Evolutionary conservation across 768 basidiomycete genomes (phyloP), one percentile per base, ranked within the genome.

Genomic region (Tulasnella sp.): DNA sequence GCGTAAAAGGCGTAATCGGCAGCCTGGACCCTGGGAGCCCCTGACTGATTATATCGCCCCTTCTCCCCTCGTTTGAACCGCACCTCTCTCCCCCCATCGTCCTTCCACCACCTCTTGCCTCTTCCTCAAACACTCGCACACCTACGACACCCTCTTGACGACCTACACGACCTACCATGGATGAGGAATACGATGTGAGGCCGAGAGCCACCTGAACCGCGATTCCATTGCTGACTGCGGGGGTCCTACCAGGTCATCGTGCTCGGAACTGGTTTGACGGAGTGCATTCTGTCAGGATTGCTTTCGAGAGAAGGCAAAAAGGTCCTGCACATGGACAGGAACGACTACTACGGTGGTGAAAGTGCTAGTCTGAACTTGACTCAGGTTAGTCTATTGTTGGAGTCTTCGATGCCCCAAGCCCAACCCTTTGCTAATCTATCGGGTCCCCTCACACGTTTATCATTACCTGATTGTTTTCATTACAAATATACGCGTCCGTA

Each of bases 261-360:
- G 82, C 91, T 99, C 84, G 98, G 98, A 81, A 99, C 98, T 82
- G 98, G 98, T 82, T 88, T 99, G 85, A 98, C 97, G 41, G 98
- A 99, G 87, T 99, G 98, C 88, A 97, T 99, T 86, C 92, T 99
- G 82, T 99, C 98, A 22, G 98, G 98, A 50, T 88, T 99, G 84
- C 90, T 99, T 84, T 99, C 97, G n/a, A 97, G 98, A 72, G 98
- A 98, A 86, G 97, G 98, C 82, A 98, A 99, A 91, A 99, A 99
- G 88, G 98, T 99, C 84, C 92, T 99, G 76, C 98, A 99, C 87
- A 98, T 98, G 90, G 96, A 97, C 87, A 90, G 96, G 84, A 99
- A 99, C 84, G 97, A 99, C 87, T 99, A 99, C 87, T 99, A 99
- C 82, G 98, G 98, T 72, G 98, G 95, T 79, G 98, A 98, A 85